phyloP scores from a whole-genome alignment of 2,329 filamentous ascomycete genomes.

The Trichoderma polysporum region DNA sequence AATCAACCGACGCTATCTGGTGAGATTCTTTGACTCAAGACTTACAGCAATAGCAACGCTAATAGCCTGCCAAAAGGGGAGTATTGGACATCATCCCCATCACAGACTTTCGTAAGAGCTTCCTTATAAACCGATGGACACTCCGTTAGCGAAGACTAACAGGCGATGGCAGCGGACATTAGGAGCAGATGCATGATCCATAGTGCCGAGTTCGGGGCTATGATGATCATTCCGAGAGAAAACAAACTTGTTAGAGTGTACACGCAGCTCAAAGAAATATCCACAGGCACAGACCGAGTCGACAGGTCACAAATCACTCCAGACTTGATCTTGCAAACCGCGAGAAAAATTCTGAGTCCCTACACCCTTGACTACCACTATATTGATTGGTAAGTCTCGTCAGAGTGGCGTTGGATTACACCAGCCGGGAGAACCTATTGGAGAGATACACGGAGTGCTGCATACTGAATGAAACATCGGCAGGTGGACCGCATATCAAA shows the following conservation, averaged over 20 bases:
- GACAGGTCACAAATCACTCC: conserved; percentile 65
- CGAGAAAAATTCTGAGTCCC: conserved; percentile 64
- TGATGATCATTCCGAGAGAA: conserved; percentile 66
- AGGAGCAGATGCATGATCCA: conserved; percentile 59
- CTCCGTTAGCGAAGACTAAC: background rate
- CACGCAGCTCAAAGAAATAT: conserved; percentile 57
- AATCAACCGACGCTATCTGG: conserved; percentile 54
- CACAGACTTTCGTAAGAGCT: conserved; percentile 49
- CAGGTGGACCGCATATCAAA: conserved; percentile 48
- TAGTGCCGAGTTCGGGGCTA: conserved; percentile 51
- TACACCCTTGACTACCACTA: conserved; percentile 65
- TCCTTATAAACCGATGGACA: background rate
- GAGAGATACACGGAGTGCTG: background rate
- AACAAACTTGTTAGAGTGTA: conserved; percentile 63
- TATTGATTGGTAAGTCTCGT: conserved; percentile 57
- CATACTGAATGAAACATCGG: conserved; percentile 3
- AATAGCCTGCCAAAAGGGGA: conserved; percentile 31
- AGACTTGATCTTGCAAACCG: conserved; percentile 60
- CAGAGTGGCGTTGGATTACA: background rate
- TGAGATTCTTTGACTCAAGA: background rate
- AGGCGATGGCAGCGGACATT: conserved; percentile 44
- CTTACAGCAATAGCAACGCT: background rate
- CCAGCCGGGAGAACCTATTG: background rate
- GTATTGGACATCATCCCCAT: conserved; percentile 45
- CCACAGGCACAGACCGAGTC: conserved; percentile 47